A percentile compares a stretch with the other conserved stretches of the same genome.
These are phyloP conservation scores for Heterococcus sp. DNA, from an alignment of 108 stramenopile species.

Conservation along the genomic window DNA sequence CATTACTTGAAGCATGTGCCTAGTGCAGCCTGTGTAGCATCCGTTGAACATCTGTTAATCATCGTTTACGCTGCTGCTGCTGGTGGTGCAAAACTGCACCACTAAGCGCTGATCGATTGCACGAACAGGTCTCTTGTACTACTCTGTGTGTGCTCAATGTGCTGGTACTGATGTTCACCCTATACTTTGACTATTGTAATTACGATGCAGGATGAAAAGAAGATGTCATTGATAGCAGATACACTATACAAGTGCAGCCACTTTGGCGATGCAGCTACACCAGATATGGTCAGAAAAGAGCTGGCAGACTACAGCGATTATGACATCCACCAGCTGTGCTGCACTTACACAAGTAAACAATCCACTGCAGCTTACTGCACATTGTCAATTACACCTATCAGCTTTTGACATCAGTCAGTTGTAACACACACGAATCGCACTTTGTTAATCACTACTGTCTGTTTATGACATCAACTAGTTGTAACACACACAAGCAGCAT, in stretches of 20 bases:
- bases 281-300: conserved; percentile 69
- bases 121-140: no score
- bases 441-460: no score
- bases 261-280: conserved; percentile 73
- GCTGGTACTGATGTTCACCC: background rate
- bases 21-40: no score
- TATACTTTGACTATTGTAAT: background rate
- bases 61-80: no score
- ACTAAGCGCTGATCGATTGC: no score
- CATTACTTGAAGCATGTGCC: background rate
- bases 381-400: background rate
- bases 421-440: no score
- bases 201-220: background rate
- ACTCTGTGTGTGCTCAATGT: background rate
- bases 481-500: no score
- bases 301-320: conserved; percentile 75
- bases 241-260: conserved; percentile 61
- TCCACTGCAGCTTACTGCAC: background rate
- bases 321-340: conserved; percentile 50
- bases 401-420: no score
- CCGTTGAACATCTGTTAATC: no score
- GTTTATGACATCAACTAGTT: no score
- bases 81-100: no score
- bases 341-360: background rate
- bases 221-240: conserved; percentile 43